Evolutionary conservation across 192 early-diverging fungal species (phyloP), one percentile per base, ranked within the genome.

Genomic region (Rhizoclosmatium sp.): DNA sequence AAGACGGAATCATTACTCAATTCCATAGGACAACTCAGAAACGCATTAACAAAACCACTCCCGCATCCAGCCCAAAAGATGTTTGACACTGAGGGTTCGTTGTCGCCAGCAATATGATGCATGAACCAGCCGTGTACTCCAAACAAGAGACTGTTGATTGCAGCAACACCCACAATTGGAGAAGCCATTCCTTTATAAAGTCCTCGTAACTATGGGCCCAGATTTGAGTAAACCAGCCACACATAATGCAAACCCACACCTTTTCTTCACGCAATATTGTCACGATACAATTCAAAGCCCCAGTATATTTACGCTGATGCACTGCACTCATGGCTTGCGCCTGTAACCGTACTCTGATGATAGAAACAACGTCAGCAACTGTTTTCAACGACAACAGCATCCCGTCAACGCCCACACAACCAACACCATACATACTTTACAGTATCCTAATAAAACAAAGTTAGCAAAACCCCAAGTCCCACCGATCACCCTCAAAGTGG

Each of bases 141-240:
- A 79, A 88, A 88, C 31, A 88, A 67, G 23, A 86, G 77, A 66
- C 82, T 84, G 42, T 67, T 71, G 21, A 77, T 76, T 51, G 65
- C 93, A 41, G 96, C 96, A 40, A 96, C 93, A 46, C 95, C 95
- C 39, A 93, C 90, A 46, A 99, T 82, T 58, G 97, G 97, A 4
- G 95, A 92, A 12, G 92, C 89, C 96, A 99, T 97, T 64, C 97
- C 97, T 65, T 96, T 94, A 88, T 97, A 99, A 60, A 99, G 90
- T 77, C 96, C 96, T 39, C 65, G 21, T 21, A 87, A 9, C 82
- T 83, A 56, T 1, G 19, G 47, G 3, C 14, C 9, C 45, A 69
- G 16, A 59, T 59, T 31, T 69, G 40, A 71, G 54, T 54, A 54
- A 48, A 23, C 2, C 1, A 0, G 39, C 4, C n/a, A 42, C 44